These are phyloP conservation scores for Pythium pyrilobum DNA, from an alignment of 352 stramenopile species.

Conservation along the genomic window DNA sequence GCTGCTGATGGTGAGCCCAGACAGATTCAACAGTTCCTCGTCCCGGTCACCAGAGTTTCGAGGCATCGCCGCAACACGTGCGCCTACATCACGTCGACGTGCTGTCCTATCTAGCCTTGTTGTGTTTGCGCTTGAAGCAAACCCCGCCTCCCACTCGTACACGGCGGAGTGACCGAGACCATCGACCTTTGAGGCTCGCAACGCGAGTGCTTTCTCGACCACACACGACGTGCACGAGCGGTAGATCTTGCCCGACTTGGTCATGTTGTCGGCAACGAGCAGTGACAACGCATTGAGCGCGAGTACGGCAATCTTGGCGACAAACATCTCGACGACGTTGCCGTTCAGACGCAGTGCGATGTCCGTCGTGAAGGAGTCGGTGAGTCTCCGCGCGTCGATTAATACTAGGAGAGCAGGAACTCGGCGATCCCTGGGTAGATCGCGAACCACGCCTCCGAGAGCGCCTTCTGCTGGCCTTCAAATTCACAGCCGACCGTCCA, in stretches of 20 bases:
- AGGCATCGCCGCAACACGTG: no score
- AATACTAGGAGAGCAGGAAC: conserved; percentile 14
- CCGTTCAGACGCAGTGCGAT: conserved; percentile 20
- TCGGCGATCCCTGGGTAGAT: conserved; percentile 29
- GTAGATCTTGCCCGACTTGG: background rate
- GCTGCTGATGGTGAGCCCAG: no score
- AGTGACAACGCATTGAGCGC: conserved; percentile 7
- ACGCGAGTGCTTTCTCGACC: background rate
- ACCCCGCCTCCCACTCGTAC: background rate
- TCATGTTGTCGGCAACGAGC: background rate
- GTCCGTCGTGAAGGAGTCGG: conserved; percentile 18
- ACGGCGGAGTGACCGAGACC: conserved; percentile 8
- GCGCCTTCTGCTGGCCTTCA: conserved; percentile 17
- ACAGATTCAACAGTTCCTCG: no score
- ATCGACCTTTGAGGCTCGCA: conserved; percentile 13
- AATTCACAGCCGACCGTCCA: conserved; percentile 19
- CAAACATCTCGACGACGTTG: conserved; percentile 12
- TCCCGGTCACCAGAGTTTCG: no score
- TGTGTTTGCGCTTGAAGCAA: background rate
- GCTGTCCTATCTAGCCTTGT: background rate
- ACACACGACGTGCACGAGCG: background rate
- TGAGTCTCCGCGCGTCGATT: conserved; percentile 4
- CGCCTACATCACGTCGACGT: background rate
- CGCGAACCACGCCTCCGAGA: conserved; percentile 25
- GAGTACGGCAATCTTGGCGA: conserved; percentile 19